A percentile compares a stretch with the other conserved stretches of the same genome.
These are phyloP conservation scores for Colletotrichum tanaceti DNA, from an alignment of 2,329 filamentous ascomycete species.

Conservation along the genomic window DNA sequence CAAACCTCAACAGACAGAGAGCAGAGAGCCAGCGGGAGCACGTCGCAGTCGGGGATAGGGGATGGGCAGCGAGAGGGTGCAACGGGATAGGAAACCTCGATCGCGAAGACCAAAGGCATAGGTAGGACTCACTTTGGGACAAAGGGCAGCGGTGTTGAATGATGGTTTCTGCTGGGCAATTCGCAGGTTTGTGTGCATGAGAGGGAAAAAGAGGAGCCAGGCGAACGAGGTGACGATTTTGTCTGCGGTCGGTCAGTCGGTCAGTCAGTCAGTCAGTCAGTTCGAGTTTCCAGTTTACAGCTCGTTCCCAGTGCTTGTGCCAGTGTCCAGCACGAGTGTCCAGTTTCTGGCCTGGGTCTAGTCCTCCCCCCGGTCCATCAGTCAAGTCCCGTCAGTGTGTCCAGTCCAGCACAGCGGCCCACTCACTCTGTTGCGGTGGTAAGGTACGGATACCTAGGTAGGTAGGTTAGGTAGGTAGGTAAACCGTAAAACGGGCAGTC, in stretches of 20 bases:
- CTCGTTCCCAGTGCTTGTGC: conserved; percentile 15
- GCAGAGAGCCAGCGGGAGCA: conserved; percentile 3
- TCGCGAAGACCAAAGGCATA: conserved; percentile 52
- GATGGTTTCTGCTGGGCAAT: conserved; percentile 51
- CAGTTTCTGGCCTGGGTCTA: conserved; percentile 11
- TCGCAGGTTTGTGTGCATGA: conserved; percentile 54
- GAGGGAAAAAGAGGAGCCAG: conserved; percentile 57
- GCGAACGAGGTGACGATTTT: conserved; percentile 56
- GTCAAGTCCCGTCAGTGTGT: not conserved
- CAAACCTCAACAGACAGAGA: conserved; percentile 15
- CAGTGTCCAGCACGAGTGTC: conserved; percentile 10
- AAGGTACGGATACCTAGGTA: too few species aligned
- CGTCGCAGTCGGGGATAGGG: conserved; percentile 19
- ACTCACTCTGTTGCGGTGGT: not conserved
- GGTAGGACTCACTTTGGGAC: conserved; percentile 53
- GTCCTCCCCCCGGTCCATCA: not conserved
- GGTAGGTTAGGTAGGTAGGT: too few species aligned
- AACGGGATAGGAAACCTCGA: conserved; percentile 47
- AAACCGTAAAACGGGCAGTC: not conserved
- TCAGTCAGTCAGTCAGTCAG: conserved; percentile 20
- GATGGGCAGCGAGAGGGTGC: conserved; percentile 8
- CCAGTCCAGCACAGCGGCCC: not conserved
- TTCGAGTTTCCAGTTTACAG: conserved; percentile 13
- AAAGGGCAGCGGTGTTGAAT: conserved; percentile 47
- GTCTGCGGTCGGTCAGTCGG: conserved; percentile 47